Evolutionary conservation across 805 yeast species (phyloP).

Genomic region (Kuraishia ogatae): DNA sequence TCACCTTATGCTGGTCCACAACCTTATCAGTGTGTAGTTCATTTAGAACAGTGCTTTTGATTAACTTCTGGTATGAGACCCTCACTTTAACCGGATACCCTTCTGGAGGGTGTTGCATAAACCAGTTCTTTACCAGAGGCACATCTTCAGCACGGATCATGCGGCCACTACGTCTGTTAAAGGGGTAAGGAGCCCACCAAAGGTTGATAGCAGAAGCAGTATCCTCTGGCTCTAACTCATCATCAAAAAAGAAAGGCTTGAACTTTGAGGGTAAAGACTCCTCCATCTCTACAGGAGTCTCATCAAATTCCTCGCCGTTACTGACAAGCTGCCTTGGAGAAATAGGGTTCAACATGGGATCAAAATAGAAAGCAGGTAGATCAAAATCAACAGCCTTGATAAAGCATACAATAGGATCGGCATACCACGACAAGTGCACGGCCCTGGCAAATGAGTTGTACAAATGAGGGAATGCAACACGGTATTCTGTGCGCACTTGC

Average conservation of each 20-base stretch:
- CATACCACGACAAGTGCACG: slow-evolving; percentile 55
- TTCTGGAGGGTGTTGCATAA: slow-evolving; percentile 50
- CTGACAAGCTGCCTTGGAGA: slow-evolving; percentile 15
- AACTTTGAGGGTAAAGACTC: slow-evolving; percentile 32
- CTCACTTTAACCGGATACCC: slow-evolving; percentile 68
- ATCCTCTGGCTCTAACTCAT: slow-evolving; percentile 35
- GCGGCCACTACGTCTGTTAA: slow-evolving; percentile 62
- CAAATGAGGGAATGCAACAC: slow-evolving; percentile 78
- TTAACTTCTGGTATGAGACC: slow-evolving; percentile 82
- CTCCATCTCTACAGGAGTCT: slow-evolving; percentile 3
- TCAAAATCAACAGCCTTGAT: slow-evolving; percentile 39
- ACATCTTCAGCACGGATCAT: slow-evolving; percentile 86
- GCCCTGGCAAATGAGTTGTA: slow-evolving; percentile 71
- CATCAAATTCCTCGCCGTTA: slow-evolving; percentile 25
- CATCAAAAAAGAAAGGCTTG: slow-evolving; percentile 44
- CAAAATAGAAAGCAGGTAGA: slow-evolving; percentile 47
- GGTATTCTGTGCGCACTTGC: slow-evolving; percentile 74
- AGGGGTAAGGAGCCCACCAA: slow-evolving; percentile 84
- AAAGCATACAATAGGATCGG: slow-evolving; percentile 49
- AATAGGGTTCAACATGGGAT: slow-evolving; percentile 49
- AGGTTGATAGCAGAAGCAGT: slow-evolving; percentile 52
- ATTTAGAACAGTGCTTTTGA: slow-evolving; percentile 67
- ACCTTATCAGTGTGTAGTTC: slow-evolving; percentile 46
- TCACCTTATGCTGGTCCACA: slow-evolving; percentile 32
- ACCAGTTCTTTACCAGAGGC: slow-evolving; percentile 77